Evolutionary conservation across 2,329 filamentous ascomycete genomes (phyloP).

Genomic region (Botrytis aclada): DNA sequence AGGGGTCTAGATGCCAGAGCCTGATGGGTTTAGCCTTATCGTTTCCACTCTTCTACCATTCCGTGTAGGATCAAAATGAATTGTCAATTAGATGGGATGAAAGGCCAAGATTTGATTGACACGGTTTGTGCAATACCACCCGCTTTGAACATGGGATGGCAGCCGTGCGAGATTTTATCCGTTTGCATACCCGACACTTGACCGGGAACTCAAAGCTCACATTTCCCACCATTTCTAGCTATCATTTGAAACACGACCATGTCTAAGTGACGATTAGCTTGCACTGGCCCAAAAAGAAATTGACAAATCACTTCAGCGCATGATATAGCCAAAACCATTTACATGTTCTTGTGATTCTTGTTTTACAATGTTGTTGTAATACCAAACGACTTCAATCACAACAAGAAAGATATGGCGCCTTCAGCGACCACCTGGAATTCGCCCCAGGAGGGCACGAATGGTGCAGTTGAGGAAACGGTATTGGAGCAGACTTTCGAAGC

Average conservation of each 20-base stretch:
- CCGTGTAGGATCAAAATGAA: neutral
- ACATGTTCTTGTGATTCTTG: neutral
- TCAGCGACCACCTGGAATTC: conserved; percentile 34
- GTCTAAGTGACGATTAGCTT: neutral
- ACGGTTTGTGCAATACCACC: neutral
- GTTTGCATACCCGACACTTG: neutral
- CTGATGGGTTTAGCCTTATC: neutral
- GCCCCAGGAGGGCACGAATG: conserved; percentile 23
- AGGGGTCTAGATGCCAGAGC: neutral
- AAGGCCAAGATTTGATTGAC: neutral
- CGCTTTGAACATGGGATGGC: conserved; percentile 16
- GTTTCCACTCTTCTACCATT: neutral
- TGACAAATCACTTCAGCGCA: neutral
- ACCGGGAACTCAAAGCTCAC: neutral
- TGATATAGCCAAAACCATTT: neutral
- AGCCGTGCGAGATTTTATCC: conserved; percentile 5
- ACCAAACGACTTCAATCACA: conserved; percentile 21
- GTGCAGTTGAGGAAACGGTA: neutral
- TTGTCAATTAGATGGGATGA: neutral
- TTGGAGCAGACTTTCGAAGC: conserved; percentile 6
- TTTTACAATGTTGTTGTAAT: neutral
- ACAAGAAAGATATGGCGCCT: conserved; percentile 29
- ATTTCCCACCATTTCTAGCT: neutral
- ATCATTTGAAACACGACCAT: neutral
- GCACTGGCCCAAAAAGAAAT: neutral